Conservation (phyloP, 2,329 filamentous ascomycete species). For the Fusarium mexicanum region DNA sequence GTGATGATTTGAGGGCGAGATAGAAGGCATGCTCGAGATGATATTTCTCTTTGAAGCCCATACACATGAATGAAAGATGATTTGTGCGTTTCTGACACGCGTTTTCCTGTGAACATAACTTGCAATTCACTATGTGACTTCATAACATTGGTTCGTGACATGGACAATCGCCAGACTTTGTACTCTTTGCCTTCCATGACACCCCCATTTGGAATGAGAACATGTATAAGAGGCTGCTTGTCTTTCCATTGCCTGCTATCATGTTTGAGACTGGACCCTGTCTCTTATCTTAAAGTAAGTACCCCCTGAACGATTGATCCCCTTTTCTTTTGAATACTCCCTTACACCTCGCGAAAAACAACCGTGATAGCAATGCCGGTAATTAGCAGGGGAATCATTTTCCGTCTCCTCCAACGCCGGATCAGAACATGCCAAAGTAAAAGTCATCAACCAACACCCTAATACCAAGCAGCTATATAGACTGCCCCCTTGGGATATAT, state of each 20-base stretch:
- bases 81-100: constrained; percentile 5
- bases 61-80: constrained; percentile 25
- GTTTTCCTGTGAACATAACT: background rate
- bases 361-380: constrained; percentile 27
- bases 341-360: constrained; percentile 37
- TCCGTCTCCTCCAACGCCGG: constrained; percentile 43
- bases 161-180: background rate
- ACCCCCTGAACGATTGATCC: background rate
- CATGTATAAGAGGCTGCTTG: background rate
- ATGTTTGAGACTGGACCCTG: background rate
- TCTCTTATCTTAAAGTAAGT: constrained; percentile 1
- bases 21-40: constrained; percentile 20
- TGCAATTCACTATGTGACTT: background rate
- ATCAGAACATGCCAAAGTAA: constrained; percentile 34
- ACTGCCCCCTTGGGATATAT: background rate
- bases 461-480: constrained; percentile 20
- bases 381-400: constrained; percentile 45
- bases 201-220: background rate
- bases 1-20: constrained; percentile 16
- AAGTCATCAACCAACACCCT: constrained; percentile 36
- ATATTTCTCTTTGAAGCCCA: constrained; percentile 1
- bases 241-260: background rate
- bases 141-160: background rate
- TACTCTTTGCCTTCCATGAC: background rate
- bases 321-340: constrained; percentile 16